These are phyloP conservation scores for Seminavis robusta DNA, from an alignment of 108 stramenopile genomes.

Conservation along the genomic window DNA sequence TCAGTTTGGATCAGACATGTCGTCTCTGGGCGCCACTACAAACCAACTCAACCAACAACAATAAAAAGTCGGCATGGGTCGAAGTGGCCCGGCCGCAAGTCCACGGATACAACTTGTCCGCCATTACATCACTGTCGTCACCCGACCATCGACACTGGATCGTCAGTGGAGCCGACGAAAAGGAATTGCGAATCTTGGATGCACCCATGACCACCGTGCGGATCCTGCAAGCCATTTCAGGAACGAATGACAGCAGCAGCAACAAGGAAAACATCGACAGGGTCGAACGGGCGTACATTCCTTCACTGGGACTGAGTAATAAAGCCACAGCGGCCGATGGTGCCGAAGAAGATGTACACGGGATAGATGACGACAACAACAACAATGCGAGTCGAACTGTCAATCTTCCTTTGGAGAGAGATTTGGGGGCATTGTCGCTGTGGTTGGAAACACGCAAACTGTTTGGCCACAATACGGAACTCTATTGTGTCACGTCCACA, in stretches of 20 bases:
- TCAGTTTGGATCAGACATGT: slow-evolving; percentile 79
- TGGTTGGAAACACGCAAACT: slow-evolving; percentile 86
- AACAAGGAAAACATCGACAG: slow-evolving; percentile 15
- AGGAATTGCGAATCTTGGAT: slow-evolving; percentile 82
- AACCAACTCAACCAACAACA: not conserved
- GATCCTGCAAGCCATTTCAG: slow-evolving; percentile 30
- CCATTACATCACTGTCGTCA: slow-evolving; percentile 59
- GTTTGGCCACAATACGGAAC: slow-evolving; percentile 81
- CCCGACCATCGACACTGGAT: slow-evolving; percentile 52
- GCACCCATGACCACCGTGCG: slow-evolving; percentile 64
- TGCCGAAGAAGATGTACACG: slow-evolving; percentile 38
- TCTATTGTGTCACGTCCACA: slow-evolving; percentile 73
- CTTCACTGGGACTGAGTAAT: slow-evolving; percentile 84
- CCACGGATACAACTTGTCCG: slow-evolving; percentile 81
- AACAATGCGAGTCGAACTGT: slow-evolving; percentile 9
- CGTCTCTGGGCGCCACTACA: slow-evolving; percentile 71
- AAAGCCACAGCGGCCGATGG: slow-evolving; percentile 69
- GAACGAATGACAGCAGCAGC: not conserved
- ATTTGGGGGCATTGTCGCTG: slow-evolving; percentile 72
- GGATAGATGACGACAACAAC: slow-evolving; percentile 13
- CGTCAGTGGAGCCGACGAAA: slow-evolving; percentile 86
- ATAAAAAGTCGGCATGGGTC: slow-evolving; percentile 44
- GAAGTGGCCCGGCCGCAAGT: slow-evolving; percentile 85
- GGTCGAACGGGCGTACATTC: slow-evolving; percentile 82
- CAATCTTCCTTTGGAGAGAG: slow-evolving; percentile 72